Conservation (phyloP, 495 filamentous ascomycete genomes). For the Neurospora sp. region DNA sequence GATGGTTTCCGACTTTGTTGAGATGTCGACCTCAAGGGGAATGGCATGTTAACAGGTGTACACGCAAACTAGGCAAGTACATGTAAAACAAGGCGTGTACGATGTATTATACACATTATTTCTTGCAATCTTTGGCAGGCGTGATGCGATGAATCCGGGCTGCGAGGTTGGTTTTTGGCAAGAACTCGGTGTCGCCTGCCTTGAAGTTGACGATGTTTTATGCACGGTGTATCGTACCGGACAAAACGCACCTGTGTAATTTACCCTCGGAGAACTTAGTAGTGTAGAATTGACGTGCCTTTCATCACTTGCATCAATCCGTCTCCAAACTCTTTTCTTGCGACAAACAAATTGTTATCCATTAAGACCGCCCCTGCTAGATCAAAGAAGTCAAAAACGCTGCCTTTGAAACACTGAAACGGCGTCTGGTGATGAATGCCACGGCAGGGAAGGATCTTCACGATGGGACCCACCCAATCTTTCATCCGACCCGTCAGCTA, state of each 20-base stretch:
- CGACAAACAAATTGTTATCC: neutral
- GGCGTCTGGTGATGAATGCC: neutral
- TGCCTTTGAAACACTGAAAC: neutral
- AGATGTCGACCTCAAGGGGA: neutral
- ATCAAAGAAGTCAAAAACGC: neutral
- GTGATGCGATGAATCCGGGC: neutral
- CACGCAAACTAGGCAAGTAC: no score
- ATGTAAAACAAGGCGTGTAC: neutral
- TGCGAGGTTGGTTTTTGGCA: neutral
- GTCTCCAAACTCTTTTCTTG: neutral
- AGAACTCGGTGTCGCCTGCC: neutral
- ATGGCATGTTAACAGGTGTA: neutral
- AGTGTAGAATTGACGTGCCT: neutral
- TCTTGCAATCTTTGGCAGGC: neutral
- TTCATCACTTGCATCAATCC: neutral
- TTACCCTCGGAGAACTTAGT: neutral
- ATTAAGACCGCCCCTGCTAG: neutral
- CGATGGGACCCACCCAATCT: neutral
- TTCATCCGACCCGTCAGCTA: neutral
- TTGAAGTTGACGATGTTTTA: neutral
- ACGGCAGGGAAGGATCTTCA: neutral
- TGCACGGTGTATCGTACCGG: neutral
- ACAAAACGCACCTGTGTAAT: neutral
- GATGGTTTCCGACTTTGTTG: neutral
- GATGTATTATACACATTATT: neutral